Conservation (phyloP, 2,329 filamentous ascomycete species). For the Pseudocercospora cruenta region DNA sequence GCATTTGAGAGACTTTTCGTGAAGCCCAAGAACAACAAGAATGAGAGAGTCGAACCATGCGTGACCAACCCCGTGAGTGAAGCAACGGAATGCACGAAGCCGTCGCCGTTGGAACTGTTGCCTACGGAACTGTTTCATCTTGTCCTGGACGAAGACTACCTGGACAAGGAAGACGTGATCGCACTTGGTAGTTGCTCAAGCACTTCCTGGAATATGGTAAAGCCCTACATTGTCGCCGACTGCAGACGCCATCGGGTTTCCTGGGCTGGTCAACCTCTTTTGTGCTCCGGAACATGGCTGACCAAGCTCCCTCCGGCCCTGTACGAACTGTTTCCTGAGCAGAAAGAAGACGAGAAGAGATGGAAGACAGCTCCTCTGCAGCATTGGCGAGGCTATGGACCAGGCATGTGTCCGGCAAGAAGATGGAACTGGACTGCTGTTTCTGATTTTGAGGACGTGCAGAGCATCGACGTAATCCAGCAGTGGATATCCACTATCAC, state of each 20-base stretch:
- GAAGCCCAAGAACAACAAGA: neutral
- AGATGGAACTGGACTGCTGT: neutral
- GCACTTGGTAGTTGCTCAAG: neutral
- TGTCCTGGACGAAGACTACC: neutral
- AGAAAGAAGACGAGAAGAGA: neutral
- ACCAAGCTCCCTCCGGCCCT: neutral
- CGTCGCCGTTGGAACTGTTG: neutral
- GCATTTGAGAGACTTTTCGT: neutral
- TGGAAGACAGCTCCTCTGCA: neutral
- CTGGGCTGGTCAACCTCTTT: neutral
- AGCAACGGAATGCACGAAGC: neutral
- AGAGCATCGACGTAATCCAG: neutral
- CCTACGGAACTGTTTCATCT: neutral
- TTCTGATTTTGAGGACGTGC: neutral
- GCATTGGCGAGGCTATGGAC: neutral
- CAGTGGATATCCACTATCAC: neutral
- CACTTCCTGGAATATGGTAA: neutral
- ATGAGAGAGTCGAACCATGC: neutral
- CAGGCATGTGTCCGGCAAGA: neutral
- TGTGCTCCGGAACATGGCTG: neutral
- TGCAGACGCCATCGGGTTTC: neutral
- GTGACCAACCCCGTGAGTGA: neutral
- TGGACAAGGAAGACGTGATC: neutral
- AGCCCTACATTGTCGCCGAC: neutral
- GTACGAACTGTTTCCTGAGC: neutral